Conservation (phyloP, 2,329 filamentous ascomycete genomes). For the Microdochium paspali region DNA sequence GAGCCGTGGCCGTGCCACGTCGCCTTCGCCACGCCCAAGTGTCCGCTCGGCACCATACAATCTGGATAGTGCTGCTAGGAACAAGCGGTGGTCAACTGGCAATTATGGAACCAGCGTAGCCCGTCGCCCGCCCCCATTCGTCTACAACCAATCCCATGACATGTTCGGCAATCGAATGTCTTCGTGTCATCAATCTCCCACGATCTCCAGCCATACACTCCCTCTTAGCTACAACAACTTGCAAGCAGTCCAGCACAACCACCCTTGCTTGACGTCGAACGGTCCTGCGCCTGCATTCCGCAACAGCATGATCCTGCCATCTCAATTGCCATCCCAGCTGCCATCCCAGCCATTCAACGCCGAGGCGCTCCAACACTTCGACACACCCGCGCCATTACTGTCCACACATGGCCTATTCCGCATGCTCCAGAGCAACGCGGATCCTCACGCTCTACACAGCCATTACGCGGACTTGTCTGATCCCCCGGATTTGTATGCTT, state of each 20-base stretch:
- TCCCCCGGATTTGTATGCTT: constrained; percentile 68
- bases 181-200: constrained; percentile 41
- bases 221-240: constrained; percentile 46
- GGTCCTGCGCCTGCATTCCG: constrained; percentile 31
- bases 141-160: constrained; percentile 53
- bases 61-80: constrained; percentile 52
- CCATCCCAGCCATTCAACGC: constrained; percentile 39
- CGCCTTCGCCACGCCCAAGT: constrained; percentile 60
- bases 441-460: constrained; percentile 55
- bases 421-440: constrained; percentile 66
- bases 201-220: constrained; percentile 33
- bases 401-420: constrained; percentile 60
- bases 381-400: constrained; percentile 52
- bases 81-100: constrained; percentile 71
- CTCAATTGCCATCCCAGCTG: constrained; percentile 32
- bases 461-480: constrained; percentile 68
- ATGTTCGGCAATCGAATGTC: constrained; percentile 49
- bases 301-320: constrained; percentile 51
- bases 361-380: constrained; percentile 41
- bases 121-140: constrained; percentile 48
- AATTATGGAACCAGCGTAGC: constrained; percentile 52
- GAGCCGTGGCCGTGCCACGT: constrained; percentile 57
- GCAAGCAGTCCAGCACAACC: constrained; percentile 44
- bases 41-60: constrained; percentile 63
- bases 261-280: constrained; percentile 17